Percentiles rank a stretch among this genome's conserved stretches.
These are phyloP conservation scores for Fomitopsis betulina DNA, from an alignment of 1,284 basidiomycete genomes.

Conservation along the genomic window DNA sequence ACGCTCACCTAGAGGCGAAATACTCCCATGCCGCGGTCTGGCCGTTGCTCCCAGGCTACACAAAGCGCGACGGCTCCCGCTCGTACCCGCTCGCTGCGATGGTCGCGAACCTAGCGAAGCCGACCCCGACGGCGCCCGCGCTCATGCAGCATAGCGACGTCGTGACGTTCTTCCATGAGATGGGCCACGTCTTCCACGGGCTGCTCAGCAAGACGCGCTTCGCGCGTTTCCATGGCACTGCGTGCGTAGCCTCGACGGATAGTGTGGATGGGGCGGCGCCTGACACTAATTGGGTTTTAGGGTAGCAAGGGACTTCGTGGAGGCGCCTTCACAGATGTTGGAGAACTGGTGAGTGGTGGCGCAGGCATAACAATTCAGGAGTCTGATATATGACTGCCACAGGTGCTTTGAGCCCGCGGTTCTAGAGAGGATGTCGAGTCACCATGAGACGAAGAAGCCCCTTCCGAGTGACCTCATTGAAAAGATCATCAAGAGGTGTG, in stretches of 20 bases:
- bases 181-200: slow-evolving; percentile 88
- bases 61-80: slow-evolving; percentile 46
- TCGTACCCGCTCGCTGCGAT: slow-evolving; percentile 74
- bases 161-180: slow-evolving; percentile 78
- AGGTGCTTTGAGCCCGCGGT: slow-evolving; percentile 80
- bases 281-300: slow-evolving; percentile 22
- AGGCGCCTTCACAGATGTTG: slow-evolving; percentile 86
- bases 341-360: slow-evolving; percentile 68
- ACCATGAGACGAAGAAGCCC: slow-evolving; percentile 69
- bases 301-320: slow-evolving; percentile 81
- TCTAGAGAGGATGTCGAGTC: slow-evolving; percentile 71
- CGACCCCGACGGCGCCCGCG: slow-evolving; percentile 74
- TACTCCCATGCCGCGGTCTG: slow-evolving; percentile 87
- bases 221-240: slow-evolving; percentile 76
- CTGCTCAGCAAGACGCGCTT: slow-evolving; percentile 70
- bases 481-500: slow-evolving; percentile 72
- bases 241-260: slow-evolving; percentile 26
- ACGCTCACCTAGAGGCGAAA: slow-evolving; percentile 48
- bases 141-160: slow-evolving; percentile 81
- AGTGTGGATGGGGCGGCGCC: neutral
- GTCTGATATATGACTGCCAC: neutral
- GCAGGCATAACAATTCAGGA: no score
- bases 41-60: slow-evolving; percentile 64
- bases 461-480: slow-evolving; percentile 73
- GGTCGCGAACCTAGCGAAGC: slow-evolving; percentile 86